Conservation (phyloP, 108 stramenopile species). For the Skeletonema tropicum region DNA sequence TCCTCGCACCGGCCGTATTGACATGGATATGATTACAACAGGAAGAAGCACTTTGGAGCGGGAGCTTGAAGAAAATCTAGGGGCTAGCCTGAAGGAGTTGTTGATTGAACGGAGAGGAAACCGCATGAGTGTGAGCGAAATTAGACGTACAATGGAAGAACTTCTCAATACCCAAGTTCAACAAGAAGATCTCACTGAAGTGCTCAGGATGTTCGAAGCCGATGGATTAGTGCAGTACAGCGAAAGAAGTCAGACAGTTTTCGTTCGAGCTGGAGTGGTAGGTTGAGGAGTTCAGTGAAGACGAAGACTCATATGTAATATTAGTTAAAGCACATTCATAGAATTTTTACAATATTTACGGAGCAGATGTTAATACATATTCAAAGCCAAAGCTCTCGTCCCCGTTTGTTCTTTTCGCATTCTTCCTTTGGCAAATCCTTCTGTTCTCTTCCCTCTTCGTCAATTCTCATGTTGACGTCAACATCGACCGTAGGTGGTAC, state of each 20-base stretch:
- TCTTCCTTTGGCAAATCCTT: too few species aligned
- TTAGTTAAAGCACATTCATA: neutral
- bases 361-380: too few species aligned
- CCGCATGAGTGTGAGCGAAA: slow-evolving; percentile 69
- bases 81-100: slow-evolving; percentile 65
- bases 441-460: too few species aligned
- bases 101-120: slow-evolving; percentile 68
- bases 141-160: slow-evolving; percentile 69
- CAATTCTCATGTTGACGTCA: too few species aligned
- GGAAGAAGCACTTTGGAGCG: slow-evolving; percentile 86
- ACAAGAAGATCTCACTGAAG: slow-evolving; percentile 66
- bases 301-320: neutral
- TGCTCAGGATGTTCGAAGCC: slow-evolving; percentile 72
- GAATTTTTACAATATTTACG: neutral
- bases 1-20: slow-evolving; percentile 96
- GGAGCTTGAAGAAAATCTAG: slow-evolving; percentile 67
- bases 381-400: too few species aligned
- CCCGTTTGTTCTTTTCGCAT: too few species aligned
- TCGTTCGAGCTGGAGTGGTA: slow-evolving; percentile 70
- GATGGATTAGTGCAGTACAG: slow-evolving; percentile 83
- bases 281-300: slow-evolving; percentile 3
- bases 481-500: too few species aligned
- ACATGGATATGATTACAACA: slow-evolving; percentile 98
- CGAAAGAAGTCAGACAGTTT: slow-evolving; percentile 82
- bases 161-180: slow-evolving; percentile 51